phyloP scores from a whole-genome alignment of 306 rosid species.

The Dryas drummondii region DNA sequence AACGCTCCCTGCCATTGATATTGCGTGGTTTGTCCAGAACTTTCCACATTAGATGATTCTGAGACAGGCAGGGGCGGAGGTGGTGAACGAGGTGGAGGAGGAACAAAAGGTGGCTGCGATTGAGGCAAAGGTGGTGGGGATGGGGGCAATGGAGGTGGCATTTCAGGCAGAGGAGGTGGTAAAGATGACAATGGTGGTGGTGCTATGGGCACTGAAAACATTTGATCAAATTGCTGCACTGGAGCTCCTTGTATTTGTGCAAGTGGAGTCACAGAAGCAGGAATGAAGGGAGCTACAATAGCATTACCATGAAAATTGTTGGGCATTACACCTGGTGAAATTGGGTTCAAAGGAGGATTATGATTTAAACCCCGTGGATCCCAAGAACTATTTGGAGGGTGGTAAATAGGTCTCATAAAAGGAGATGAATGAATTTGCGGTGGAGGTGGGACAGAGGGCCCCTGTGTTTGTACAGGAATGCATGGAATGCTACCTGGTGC shows the following conservation, averaged over 20 bases:
- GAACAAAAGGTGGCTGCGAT: constrained; percentile 68
- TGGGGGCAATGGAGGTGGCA: constrained; percentile 77
- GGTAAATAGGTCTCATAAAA: constrained; percentile 58
- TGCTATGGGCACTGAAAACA: constrained; percentile 46
- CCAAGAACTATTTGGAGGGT: constrained; percentile 82
- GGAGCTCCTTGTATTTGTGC: constrained; percentile 73
- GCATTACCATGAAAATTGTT: constrained; percentile 57
- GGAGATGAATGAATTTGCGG: constrained; percentile 71
- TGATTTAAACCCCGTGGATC: constrained; percentile 63
- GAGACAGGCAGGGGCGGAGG: constrained; percentile 45
- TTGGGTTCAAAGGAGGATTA: constrained; percentile 59
- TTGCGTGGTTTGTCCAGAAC: constrained; percentile 42
- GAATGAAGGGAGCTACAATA: constrained; percentile 65
- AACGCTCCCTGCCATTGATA: constrained; percentile 81
- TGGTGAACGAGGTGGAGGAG: constrained; percentile 88
- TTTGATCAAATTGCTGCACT: constrained; percentile 62
- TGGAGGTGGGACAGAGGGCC: constrained; percentile 69
- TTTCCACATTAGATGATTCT: constrained; percentile 49
- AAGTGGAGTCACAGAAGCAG: constrained; percentile 87
- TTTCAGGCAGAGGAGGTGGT: constrained; percentile 69
- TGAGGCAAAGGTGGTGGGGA: constrained; percentile 86
- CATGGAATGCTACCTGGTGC: constrained; percentile 56
- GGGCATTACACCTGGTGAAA: constrained; percentile 47
- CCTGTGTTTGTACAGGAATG: constrained; percentile 48
- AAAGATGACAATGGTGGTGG: constrained; percentile 63